These are phyloP conservation scores for Rhizopus delemar DNA, from an alignment of 371 early-diverging fungal genomes.

Conservation along the genomic window DNA sequence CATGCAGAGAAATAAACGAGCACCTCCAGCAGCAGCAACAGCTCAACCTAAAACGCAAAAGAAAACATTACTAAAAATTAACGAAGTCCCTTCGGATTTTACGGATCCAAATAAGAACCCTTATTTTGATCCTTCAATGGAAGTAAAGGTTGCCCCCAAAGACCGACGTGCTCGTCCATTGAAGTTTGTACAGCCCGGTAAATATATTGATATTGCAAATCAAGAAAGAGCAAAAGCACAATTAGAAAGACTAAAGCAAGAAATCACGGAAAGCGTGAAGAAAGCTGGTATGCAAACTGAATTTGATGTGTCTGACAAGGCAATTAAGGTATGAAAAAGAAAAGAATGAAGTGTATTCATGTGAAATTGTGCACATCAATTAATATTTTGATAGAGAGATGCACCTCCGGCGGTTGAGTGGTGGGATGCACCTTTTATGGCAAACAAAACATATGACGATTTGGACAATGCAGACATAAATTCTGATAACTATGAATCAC, in stretches of 20 bases:
- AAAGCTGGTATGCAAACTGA: slow-evolving; percentile 86
- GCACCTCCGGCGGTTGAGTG: slow-evolving; percentile 88
- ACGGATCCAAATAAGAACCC: slow-evolving; percentile 80
- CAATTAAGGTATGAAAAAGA: slow-evolving; percentile 61
- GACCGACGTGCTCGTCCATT: slow-evolving; percentile 61
- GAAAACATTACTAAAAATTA: slow-evolving; percentile 34
- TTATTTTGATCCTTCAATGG: slow-evolving; percentile 78
- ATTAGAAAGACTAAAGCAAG: slow-evolving; percentile 80
- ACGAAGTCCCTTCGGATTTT: slow-evolving; percentile 42
- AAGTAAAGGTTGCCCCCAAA: slow-evolving; percentile 48
- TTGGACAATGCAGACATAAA: slow-evolving; percentile 43
- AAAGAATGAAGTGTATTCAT: no score
- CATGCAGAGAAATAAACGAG: slow-evolving; percentile 33
- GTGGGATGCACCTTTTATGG: slow-evolving; percentile 92
- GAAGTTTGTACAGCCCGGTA: slow-evolving; percentile 82
- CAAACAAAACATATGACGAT: slow-evolving; percentile 72
- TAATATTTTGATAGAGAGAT: slow-evolving; percentile 43
- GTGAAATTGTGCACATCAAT: not conserved
- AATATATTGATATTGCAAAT: slow-evolving; percentile 79
- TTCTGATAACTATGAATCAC: slow-evolving; percentile 48
- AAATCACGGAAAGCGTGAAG: slow-evolving; percentile 81
- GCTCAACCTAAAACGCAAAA: slow-evolving; percentile 30
- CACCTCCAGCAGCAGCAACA: slow-evolving; percentile 15
- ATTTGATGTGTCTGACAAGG: slow-evolving; percentile 71
- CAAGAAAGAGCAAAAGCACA: slow-evolving; percentile 76